These are phyloP conservation scores for Yarrowia deformans DNA, from an alignment of 805 yeast genomes.

Conservation along the genomic window DNA sequence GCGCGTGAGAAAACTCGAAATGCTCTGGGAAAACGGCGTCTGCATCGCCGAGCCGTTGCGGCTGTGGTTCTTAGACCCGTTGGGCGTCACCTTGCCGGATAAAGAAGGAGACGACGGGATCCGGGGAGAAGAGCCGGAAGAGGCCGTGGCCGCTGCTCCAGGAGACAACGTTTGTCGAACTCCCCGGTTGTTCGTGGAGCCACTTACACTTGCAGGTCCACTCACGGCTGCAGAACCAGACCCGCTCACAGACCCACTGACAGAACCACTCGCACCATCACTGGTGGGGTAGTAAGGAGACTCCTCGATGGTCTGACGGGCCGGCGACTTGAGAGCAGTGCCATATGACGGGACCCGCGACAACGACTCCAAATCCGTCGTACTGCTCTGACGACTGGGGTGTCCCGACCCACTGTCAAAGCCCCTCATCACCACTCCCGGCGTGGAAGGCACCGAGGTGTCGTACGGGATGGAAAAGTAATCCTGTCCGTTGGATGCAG, in stretches of 20 bases:
- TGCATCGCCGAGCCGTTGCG: conserved; percentile 21
- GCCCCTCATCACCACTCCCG: conserved; percentile 12
- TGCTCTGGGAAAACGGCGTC: conserved; percentile 34
- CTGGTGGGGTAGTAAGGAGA: conserved; percentile 68
- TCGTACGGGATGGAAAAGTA: conserved; percentile 24
- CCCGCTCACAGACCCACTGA: no score
- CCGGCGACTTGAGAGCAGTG: conserved; percentile 68
- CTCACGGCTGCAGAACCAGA: no score
- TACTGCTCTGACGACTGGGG: conserved; percentile 2
- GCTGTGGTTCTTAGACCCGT: conserved; percentile 24
- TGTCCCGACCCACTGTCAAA: conserved; percentile 4
- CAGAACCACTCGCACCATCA: neutral
- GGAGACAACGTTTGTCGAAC: conserved; percentile 9
- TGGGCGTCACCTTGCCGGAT: conserved; percentile 37
- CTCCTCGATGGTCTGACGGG: conserved; percentile 57
- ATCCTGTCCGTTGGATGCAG: conserved; percentile 1
- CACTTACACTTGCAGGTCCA: neutral
- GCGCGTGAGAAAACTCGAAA: conserved; percentile 34
- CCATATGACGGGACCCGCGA: conserved; percentile 85
- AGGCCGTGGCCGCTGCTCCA: neutral
- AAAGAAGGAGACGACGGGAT: conserved; percentile 25
- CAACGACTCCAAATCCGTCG: conserved; percentile 54
- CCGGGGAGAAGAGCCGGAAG: conserved; percentile 12
- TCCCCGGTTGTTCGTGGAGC: neutral
- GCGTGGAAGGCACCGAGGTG: conserved; percentile 3